phyloP scores from a whole-genome alignment of 768 basidiomycete species.

The Boletus sensibilis region DNA sequence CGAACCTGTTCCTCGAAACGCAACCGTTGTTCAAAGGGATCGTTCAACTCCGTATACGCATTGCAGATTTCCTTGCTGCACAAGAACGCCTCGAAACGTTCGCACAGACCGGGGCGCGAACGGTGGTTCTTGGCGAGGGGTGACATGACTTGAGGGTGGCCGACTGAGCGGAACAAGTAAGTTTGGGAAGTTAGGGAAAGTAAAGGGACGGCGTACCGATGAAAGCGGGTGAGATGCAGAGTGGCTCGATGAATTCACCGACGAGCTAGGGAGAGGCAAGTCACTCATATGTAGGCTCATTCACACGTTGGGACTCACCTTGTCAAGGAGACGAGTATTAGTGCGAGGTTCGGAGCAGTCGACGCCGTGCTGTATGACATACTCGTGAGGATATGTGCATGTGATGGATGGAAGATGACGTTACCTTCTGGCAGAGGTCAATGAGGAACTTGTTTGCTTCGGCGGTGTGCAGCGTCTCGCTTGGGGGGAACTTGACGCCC shows the following conservation, averaged over 20 bases:
- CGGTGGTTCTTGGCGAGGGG: constrained; percentile 99
- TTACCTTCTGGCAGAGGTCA: constrained; percentile 81
- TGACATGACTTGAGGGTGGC: constrained; percentile 99
- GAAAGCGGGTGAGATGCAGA: constrained; percentile 95
- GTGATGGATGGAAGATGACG: neutral
- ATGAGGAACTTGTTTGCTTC: constrained; percentile 88
- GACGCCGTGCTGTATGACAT: constrained; percentile 72
- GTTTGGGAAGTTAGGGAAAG: neutral
- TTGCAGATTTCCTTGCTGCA: constrained; percentile 99
- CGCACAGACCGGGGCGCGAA: constrained; percentile 93
- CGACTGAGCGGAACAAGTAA: constrained; percentile 50
- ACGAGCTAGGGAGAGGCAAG: constrained; percentile 61
- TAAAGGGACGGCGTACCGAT: constrained; percentile 54
- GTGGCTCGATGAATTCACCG: constrained; percentile 95
- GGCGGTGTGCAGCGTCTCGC: constrained; percentile 82
- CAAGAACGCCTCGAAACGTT: constrained; percentile 98
- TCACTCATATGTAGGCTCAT: neutral
- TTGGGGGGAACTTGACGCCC: constrained; percentile 87
- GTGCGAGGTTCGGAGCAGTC: constrained; percentile 96
- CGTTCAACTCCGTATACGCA: constrained; percentile 99
- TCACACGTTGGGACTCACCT: constrained; percentile 45
- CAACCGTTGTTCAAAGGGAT: constrained; percentile 93
- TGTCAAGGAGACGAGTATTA: constrained; percentile 92
- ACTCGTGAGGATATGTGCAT: neutral
- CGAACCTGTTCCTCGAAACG: constrained; percentile 92